These are phyloP conservation scores for Podospora anserina DNA, from an alignment of 495 filamentous ascomycete genomes.

Conservation along the genomic window DNA sequence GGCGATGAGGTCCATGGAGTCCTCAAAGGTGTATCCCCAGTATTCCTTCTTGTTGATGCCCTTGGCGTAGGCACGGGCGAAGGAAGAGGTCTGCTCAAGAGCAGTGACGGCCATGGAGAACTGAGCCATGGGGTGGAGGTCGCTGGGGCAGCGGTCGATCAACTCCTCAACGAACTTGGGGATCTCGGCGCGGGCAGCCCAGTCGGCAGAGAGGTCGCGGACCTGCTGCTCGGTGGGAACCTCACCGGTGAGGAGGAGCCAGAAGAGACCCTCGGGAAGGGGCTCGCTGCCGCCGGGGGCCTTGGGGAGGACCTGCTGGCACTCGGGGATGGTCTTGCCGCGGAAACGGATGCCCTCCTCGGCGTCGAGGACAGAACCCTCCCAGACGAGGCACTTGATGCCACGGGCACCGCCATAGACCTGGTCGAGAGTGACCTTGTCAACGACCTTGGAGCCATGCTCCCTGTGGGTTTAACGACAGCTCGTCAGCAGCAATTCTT, in stretches of 20 bases:
- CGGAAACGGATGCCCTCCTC: conserved; percentile 99
- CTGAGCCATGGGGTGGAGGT: conserved; percentile 99
- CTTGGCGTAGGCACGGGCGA: conserved; percentile 97
- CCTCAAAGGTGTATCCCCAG: conserved; percentile 99
- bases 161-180: conserved; percentile 98
- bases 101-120: conserved; percentile 97
- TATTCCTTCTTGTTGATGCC: conserved; percentile 98
- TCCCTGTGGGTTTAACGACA: conserved; percentile 55
- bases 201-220: conserved; percentile 93
- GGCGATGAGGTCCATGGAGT: conserved; percentile 99
- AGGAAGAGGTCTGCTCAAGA: conserved; percentile 95
- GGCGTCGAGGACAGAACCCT: conserved; percentile 95
- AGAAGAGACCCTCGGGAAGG: conserved; percentile 98
- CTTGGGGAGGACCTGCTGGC: conserved; percentile 94
- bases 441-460: conserved; percentile 88
- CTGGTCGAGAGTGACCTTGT: conserved; percentile 98
- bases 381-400: conserved; percentile 97
- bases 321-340: conserved; percentile 97
- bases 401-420: conserved; percentile 98
- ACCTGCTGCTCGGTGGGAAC: conserved; percentile 97
- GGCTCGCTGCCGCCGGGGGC: conserved; percentile 94
- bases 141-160: conserved; percentile 97
- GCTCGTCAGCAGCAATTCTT: conserved; percentile 18
- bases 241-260: conserved; percentile 96
- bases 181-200: conserved; percentile 93